Conservation (phyloP, 1,139 yeast genomes). For the Wickerhamomyces sp. region DNA sequence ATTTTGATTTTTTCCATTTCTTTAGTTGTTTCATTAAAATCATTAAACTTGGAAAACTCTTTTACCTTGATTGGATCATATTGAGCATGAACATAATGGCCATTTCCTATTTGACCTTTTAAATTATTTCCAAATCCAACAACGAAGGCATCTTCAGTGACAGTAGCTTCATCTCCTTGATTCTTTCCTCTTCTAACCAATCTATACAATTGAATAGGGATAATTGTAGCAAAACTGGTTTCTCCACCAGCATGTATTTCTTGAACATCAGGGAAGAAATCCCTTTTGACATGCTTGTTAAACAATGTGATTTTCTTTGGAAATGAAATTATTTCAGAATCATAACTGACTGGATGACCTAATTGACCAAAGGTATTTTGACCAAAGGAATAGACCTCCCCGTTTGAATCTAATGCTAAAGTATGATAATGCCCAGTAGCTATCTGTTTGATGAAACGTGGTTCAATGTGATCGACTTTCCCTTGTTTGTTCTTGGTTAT, state of each 20-base stretch:
- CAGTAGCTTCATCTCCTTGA: conserved; percentile 20
- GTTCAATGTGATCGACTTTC: conserved; percentile 25
- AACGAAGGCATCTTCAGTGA: conserved; percentile 29
- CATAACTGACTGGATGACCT: conserved; percentile 63
- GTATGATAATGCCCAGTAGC: conserved; percentile 77
- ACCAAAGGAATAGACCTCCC: conserved; percentile 80
- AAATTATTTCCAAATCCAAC: conserved; percentile 81
- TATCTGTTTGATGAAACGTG: conserved; percentile 49
- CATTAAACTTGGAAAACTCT: conserved; percentile 40
- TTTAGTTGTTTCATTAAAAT: conserved; percentile 34
- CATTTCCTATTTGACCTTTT: conserved; percentile 84
- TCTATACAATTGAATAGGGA: conserved; percentile 25
- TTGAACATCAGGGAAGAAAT: conserved; percentile 37
- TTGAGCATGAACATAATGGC: conserved; percentile 69
- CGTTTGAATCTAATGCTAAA: conserved; percentile 56
- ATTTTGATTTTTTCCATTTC: conserved; percentile 36
- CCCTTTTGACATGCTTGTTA: conserved; percentile 33
- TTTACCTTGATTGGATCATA: conserved; percentile 60
- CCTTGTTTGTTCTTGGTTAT: conserved; percentile 29
- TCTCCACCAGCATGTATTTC: conserved; percentile 65
- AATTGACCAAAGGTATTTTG: conserved; percentile 77
- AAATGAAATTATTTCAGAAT: conserved; percentile 61
- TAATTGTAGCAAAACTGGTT: conserved; percentile 53
- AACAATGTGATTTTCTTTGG: conserved; percentile 53
- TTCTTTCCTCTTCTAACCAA: conserved; percentile 14